phyloP scores from a whole-genome alignment of 2,329 filamentous ascomycete genomes.

The Paraphoma chrysanthemicola region DNA sequence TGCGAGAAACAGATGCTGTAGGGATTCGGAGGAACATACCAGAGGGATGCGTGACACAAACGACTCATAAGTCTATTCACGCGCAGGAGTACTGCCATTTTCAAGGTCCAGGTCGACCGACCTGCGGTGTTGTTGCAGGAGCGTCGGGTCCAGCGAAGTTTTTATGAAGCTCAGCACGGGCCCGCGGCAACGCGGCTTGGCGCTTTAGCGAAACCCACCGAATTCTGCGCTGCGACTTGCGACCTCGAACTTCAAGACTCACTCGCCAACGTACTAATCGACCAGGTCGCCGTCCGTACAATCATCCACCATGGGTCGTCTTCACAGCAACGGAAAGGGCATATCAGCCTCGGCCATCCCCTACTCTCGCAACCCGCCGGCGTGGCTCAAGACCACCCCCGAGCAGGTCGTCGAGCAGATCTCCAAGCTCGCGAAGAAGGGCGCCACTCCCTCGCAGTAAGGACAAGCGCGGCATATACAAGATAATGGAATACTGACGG shows the following conservation, averaged over 20 bases:
- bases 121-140: not conserved
- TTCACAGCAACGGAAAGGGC: slow-evolving; percentile 99
- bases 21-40: not conserved
- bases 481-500: slow-evolving; percentile 12
- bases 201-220: slow-evolving; percentile 3
- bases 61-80: not conserved
- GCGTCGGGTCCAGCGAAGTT: not conserved
- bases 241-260: slow-evolving; percentile 24
- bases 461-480: slow-evolving; percentile 1
- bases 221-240: not conserved
- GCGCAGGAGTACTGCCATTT: no score
- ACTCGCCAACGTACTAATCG: slow-evolving; percentile 32
- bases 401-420: slow-evolving; percentile 99
- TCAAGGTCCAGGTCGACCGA: not conserved
- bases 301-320: slow-evolving; percentile 80
- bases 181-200: not conserved
- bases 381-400: slow-evolving; percentile 99
- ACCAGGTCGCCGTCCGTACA: slow-evolving; percentile 27
- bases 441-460: slow-evolving; percentile 88
- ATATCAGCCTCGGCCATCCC: slow-evolving; percentile 95
- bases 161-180: slow-evolving; percentile 3
- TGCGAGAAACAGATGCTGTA: not conserved
- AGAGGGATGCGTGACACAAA: not conserved
- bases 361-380: slow-evolving; percentile 90
- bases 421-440: slow-evolving; percentile 98